A percentile compares a stretch with the other conserved stretches of the same genome.
phyloP scores from a whole-genome alignment of 768 basidiomycete species.

The Scleroderma citrinum region DNA sequence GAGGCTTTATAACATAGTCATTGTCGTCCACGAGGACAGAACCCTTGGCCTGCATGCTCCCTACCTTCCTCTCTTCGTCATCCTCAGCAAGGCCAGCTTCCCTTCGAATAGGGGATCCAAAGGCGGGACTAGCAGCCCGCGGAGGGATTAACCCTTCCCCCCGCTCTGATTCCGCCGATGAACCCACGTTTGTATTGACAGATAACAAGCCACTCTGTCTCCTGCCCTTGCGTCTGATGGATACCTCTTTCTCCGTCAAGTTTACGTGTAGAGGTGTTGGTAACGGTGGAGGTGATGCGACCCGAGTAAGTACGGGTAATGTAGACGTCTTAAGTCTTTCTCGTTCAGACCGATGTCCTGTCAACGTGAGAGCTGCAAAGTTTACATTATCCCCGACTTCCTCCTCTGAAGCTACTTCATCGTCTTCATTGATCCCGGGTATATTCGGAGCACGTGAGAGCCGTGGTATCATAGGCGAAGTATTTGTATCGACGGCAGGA shows the following conservation, averaged over 20 bases:
- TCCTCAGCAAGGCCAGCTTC: slow-evolving; percentile 51
- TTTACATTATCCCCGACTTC: slow-evolving; percentile 37
- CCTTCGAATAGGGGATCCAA: slow-evolving; percentile 54
- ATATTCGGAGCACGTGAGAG: slow-evolving; percentile 62
- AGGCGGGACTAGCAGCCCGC: slow-evolving; percentile 61
- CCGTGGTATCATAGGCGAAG: slow-evolving; percentile 47
- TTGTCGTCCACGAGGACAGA: slow-evolving; percentile 11
- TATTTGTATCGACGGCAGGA: slow-evolving; percentile 35
- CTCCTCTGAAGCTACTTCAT: slow-evolving; percentile 44
- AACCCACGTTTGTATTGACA: slow-evolving; percentile 28
- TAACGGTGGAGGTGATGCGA: slow-evolving; percentile 34
- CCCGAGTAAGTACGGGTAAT: slow-evolving; percentile 41
- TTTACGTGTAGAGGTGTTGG: slow-evolving; percentile 29
- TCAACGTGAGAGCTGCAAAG: slow-evolving; percentile 28
- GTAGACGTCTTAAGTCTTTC: slow-evolving; percentile 44
- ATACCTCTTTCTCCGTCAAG: slow-evolving; percentile 31
- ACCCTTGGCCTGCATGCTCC: slow-evolving; percentile 16
- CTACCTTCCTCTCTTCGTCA: slow-evolving; percentile 48
- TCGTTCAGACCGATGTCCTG: slow-evolving; percentile 39
- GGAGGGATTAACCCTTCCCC: slow-evolving; percentile 36
- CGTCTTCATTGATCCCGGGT: slow-evolving; percentile 64
- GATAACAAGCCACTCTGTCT: slow-evolving; percentile 53
- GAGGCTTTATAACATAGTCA: slow-evolving; percentile 20
- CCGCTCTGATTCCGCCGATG: slow-evolving; percentile 21
- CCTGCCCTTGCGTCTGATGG: slow-evolving; percentile 22